phyloP scores from a whole-genome alignment of 2,329 filamentous ascomycete genomes.

The Bimuria novae-zelandiae region DNA sequence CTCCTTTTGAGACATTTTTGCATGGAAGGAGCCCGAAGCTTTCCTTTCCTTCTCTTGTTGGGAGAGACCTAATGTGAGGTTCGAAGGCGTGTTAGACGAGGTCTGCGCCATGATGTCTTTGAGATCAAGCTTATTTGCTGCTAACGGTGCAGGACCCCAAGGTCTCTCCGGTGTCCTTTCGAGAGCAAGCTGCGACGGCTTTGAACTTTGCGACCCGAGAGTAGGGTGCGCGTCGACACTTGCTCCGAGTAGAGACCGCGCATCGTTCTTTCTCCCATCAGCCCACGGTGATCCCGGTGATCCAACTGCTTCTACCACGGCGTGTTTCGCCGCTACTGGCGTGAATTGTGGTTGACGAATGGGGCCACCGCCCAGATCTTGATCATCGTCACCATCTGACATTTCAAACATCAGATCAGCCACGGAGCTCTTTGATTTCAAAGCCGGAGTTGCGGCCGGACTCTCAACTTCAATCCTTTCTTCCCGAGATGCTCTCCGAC shows the following conservation, averaged over 20 bases:
- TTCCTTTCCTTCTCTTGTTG: conserved; percentile 48
- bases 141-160: conserved; percentile 60
- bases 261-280: conserved; percentile 18
- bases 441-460: conserved; percentile 66
- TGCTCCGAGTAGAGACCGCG: conserved; percentile 20
- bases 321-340: conserved; percentile 9
- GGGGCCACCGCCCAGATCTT: conserved; percentile 11
- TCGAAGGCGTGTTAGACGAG: conserved; percentile 56
- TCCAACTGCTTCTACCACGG: conserved; percentile 19
- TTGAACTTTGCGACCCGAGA: conserved; percentile 30
- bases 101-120: conserved; percentile 75
- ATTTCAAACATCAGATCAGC: conserved; percentile 90
- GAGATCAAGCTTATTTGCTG: conserved; percentile 70
- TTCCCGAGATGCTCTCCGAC: conserved; percentile 48
- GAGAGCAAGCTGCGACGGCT: conserved; percentile 24
- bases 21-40: conserved; percentile 43
- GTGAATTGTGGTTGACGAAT: conserved; percentile 33
- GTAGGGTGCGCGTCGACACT: conserved; percentile 11
- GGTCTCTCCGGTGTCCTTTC: conserved; percentile 47
- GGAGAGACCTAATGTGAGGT: conserved; percentile 57
- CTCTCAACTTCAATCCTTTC: conserved; percentile 58
- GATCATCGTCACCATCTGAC: conserved; percentile 71
- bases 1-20: conserved; percentile 88
- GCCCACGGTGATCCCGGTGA: conserved; percentile 35
- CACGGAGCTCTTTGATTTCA: conserved; percentile 70